Evolutionary conservation across 495 filamentous ascomycete genomes (phyloP).

Genomic region (Neurospora tetrasperma): DNA sequence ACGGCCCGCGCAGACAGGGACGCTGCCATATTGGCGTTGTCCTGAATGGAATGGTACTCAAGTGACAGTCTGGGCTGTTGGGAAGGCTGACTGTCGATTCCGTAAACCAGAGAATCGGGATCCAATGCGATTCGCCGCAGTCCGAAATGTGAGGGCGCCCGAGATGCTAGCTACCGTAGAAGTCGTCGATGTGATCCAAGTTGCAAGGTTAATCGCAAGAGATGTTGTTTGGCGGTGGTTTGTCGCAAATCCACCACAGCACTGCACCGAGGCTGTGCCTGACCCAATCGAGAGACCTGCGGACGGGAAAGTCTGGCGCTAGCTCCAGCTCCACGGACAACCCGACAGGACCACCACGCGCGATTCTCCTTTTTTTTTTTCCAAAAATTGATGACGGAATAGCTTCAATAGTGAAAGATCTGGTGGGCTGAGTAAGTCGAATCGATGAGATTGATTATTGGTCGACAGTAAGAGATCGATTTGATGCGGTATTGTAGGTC

Average conservation of each 20-base stretch:
- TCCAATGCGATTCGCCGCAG: neutral
- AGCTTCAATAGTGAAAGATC: neutral
- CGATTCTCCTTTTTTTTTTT: neutral
- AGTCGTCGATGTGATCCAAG: neutral
- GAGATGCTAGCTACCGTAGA: neutral
- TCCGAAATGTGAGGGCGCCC: neutral
- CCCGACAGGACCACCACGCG: neutral
- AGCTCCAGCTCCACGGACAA: neutral
- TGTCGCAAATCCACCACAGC: neutral
- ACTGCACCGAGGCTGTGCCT: neutral
- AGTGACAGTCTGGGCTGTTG: neutral
- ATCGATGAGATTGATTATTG: neutral
- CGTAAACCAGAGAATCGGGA: neutral
- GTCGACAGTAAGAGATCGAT: neutral
- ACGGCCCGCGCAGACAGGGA: conserved; percentile 14
- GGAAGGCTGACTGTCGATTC: neutral
- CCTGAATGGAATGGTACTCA: conserved; percentile 2
- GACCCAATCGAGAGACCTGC: neutral
- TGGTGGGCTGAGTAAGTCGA: neutral
- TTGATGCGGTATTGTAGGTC: neutral
- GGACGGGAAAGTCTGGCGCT: neutral
- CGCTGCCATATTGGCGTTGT: conserved; percentile 12
- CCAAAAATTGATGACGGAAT: neutral
- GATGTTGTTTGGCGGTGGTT: neutral
- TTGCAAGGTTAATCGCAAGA: neutral